Evolutionary conservation across 139 green algal species (phyloP), one percentile per base, ranked within the genome.

Genomic region (Chlorella sp.): DNA sequence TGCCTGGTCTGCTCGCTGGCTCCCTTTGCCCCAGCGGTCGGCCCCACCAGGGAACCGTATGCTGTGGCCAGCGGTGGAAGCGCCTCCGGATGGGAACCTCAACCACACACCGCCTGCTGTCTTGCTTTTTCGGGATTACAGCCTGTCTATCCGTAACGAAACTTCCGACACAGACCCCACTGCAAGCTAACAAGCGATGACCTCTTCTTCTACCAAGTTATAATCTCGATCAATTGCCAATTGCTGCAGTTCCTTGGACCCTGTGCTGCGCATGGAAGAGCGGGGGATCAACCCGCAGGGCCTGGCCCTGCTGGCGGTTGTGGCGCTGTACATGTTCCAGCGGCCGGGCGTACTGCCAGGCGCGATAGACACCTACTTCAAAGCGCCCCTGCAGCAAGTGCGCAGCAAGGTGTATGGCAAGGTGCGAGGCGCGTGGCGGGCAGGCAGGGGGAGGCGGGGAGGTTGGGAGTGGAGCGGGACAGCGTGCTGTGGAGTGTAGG

Each of bases 281-380:
- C 84, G 90, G 22, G 94, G 92, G 9, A 91, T 97, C 36, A 95
- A 95, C 76, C 96, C 95, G 83, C 89, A 94, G 57, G 92, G 92
- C 21, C 57, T 96, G 14, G 69, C 88, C 1, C 89, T 98, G 32
- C 11, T 97, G 24, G 93, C 90, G 1, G 79, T 88, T 2, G 90
- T 90, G 2, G 57, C 89, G 0, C 83, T 89, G 0, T 99, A 99
- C 88, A 86, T 98, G 12, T 91, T 95, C 21, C 69, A 93, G 1
- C 93, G 91, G 16, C 96, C 96, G 90, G 97, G 97, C 21, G 96
- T 98, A 34, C 90, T 98, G 42, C 89, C 91, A 0, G 97, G 96
- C 18, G 93, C 94, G 0, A 68, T 98, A 12, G 97, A 99, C 91
- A 97, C 95, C 22, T 99, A 98, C 91, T 79, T 99, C 14, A 48